phyloP scores from a whole-genome alignment of 106 monocot species.

The Platanthera guangdongensis region DNA sequence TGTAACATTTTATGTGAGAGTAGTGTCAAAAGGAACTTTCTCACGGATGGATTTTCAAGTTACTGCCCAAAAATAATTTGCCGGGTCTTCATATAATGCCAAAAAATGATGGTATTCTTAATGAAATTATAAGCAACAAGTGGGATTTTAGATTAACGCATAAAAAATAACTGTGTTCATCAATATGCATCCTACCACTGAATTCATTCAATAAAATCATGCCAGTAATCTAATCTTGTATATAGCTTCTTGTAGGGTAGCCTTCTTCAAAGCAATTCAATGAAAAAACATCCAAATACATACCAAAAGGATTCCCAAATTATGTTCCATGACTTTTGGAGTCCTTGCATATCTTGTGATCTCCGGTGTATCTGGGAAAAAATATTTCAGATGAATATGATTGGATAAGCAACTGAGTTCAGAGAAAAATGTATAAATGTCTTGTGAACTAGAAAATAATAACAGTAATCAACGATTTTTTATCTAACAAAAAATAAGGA shows the following conservation, averaged over 20 bases:
- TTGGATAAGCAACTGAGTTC: background rate
- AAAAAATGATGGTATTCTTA: no score
- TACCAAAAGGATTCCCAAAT: conserved; percentile 87
- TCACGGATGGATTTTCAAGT: no score
- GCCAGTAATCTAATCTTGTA: background rate
- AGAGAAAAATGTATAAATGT: background rate
- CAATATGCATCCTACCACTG: background rate
- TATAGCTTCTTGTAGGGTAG: background rate
- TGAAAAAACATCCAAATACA: conserved; percentile 8
- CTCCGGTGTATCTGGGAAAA: conserved; percentile 48
- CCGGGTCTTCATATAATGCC: no score
- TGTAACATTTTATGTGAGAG: no score
- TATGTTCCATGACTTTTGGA: conserved; percentile 42
- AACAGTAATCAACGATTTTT: background rate
- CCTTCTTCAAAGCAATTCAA: background rate
- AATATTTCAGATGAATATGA: background rate
- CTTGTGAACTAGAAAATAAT: background rate
- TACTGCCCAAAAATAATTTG: no score
- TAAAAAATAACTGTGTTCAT: background rate
- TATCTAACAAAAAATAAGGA: no score
- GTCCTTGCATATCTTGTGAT: conserved; percentile 26
- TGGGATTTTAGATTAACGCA: no score
- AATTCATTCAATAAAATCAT: background rate
- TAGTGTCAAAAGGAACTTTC: no score
- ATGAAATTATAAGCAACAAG: no score